Evolutionary conservation across 305 asterid species (phyloP).

Genomic region (Solanum chacoense): DNA sequence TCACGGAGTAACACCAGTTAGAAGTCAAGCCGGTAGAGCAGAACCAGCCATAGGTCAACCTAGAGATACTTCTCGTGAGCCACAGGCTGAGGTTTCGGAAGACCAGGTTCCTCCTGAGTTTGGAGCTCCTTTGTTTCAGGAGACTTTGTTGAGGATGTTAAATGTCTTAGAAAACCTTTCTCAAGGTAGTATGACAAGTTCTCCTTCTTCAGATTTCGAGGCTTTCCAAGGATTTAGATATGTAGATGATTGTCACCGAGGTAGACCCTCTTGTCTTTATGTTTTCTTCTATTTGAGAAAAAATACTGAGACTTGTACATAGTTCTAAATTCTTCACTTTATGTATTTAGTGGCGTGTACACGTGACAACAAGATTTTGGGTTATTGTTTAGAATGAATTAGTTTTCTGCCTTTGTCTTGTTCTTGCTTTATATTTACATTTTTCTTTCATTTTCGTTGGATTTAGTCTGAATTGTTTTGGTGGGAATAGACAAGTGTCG

Average conservation of each 20-base stretch:
- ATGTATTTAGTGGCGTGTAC: neutral
- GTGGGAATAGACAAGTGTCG: neutral
- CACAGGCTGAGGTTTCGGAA: neutral
- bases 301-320: neutral
- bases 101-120: neutral
- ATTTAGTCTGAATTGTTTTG: no score
- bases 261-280: neutral
- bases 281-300: neutral
- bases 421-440: neutral
- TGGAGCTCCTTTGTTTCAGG: neutral
- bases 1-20: neutral
- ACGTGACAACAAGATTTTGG: neutral
- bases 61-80: neutral
- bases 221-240: neutral
- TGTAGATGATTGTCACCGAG: neutral
- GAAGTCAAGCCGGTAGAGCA: neutral
- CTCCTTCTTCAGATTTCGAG: neutral
- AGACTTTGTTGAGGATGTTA: neutral
- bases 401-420: neutral
- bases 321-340: no score
- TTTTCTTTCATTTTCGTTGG: neutral
- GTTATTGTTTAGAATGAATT: neutral
- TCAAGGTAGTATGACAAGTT: neutral
- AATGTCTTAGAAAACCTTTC: no score
- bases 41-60: neutral